Conservation (phyloP, 2,329 filamentous ascomycete genomes). For the Macrophomina pseudophaseolina region DNA sequence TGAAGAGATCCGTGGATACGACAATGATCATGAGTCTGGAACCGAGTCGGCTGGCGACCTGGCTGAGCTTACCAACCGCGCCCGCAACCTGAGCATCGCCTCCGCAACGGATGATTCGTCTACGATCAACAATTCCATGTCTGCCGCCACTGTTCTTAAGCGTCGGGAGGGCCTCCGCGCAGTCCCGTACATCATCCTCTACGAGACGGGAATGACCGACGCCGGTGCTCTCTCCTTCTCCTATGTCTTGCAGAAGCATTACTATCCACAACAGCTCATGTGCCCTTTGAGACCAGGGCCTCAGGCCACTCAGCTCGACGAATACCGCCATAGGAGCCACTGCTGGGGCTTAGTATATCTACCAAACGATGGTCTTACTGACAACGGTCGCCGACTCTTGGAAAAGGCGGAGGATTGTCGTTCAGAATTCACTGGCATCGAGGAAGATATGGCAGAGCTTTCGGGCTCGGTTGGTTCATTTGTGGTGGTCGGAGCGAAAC, state of each 20-base stretch:
- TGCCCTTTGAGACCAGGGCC: conserved; percentile 38
- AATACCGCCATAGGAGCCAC: conserved; percentile 36
- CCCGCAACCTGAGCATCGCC: conserved; percentile 10
- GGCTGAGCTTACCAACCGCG: conserved; percentile 15
- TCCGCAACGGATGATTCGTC: neutral
- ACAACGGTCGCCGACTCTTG: conserved; percentile 26
- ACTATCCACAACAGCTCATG: conserved; percentile 44
- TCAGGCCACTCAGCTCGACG: conserved; percentile 36
- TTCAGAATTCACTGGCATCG: conserved; percentile 16
- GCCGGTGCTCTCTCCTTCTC: conserved; percentile 49
- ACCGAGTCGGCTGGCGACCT: conserved; percentile 1
- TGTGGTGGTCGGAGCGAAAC: conserved; percentile 24
- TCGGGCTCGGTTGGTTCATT: conserved; percentile 15
- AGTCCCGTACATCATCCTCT: conserved; percentile 47
- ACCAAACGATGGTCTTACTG: conserved; percentile 32
- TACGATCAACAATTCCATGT: neutral
- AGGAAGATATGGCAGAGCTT: neutral
- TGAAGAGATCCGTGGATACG: neutral
- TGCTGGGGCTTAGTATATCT: conserved; percentile 43
- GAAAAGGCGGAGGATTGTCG: conserved; percentile 22
- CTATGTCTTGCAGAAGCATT: conserved; percentile 46
- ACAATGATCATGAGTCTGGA: neutral
- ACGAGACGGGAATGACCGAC: conserved; percentile 42
- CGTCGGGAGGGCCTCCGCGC: conserved; percentile 45
- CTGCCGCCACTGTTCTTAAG: conserved; percentile 26